Evolutionary conservation across 2,329 filamentous ascomycete genomes (phyloP).

Genomic region (Scedosporium boydii): DNA sequence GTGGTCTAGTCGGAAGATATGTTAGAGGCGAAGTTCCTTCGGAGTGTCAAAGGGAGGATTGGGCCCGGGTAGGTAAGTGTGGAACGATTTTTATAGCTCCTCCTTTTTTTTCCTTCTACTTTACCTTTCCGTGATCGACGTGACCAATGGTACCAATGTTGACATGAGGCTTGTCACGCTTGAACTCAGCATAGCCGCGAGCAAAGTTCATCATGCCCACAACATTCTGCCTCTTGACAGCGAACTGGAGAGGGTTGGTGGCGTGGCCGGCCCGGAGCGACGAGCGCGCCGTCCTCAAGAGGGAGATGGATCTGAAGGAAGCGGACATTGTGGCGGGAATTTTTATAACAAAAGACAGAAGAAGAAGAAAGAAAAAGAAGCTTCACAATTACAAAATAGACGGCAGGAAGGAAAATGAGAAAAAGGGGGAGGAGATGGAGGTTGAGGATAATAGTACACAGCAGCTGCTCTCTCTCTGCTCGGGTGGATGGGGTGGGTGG

Average conservation of each 20-base stretch:
- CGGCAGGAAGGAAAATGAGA: not conserved
- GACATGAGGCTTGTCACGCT: conserved; percentile 92
- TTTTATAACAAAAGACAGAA: not conserved
- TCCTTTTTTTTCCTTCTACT: not conserved
- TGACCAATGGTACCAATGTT: conserved; percentile 99
- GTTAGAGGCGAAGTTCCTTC: not conserved
- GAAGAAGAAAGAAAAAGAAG: not conserved
- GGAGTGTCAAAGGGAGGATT: no score
- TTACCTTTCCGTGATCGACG: conserved; percentile 98
- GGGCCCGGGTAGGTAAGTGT: not conserved
- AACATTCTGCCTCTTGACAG: conserved; percentile 52
- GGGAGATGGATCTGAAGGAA: conserved; percentile 67
- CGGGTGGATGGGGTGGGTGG: not conserved
- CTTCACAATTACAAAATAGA: not conserved
- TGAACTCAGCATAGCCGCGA: conserved; percentile 60
- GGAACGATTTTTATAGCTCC: no score
- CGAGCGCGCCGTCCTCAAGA: conserved; percentile 72
- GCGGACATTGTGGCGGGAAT: conserved; percentile 58
- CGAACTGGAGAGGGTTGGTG: conserved; percentile 68
- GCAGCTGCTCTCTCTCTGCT: not conserved
- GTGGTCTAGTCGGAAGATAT: conserved; percentile 61
- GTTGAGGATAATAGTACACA: not conserved
- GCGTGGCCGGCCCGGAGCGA: conserved; percentile 60
- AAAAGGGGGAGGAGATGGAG: not conserved
- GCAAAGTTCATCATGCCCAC: conserved; percentile 56